Evolutionary conservation across 2,329 filamentous ascomycete species (phyloP).

Genomic region (Fusarium odoratissimum): DNA sequence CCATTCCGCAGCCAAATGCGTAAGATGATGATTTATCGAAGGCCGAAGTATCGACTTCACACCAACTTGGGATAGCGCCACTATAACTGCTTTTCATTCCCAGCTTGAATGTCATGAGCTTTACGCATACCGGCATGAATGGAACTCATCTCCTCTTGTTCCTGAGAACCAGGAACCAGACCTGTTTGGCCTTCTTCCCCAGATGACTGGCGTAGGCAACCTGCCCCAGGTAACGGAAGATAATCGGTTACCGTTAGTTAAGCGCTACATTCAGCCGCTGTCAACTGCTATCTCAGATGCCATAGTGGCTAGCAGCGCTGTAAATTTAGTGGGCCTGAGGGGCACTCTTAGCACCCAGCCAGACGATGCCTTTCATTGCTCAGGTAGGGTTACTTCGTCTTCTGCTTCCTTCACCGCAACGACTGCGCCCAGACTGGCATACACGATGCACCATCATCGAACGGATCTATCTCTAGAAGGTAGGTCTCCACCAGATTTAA

Average conservation of each 20-base stretch:
- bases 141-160: too few species aligned
- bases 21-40: too few species aligned
- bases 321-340: background rate
- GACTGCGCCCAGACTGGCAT: background rate
- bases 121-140: background rate
- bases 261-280: background rate
- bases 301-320: background rate
- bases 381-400: background rate
- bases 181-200: too few species aligned
- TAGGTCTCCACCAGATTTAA: background rate
- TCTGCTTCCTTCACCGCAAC: background rate
- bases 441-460: background rate
- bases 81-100: too few species aligned
- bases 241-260: background rate
- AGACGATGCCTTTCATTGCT: background rate
- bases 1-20: too few species aligned
- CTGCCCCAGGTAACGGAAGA: too few species aligned
- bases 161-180: background rate
- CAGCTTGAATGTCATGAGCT: too few species aligned
- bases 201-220: too few species aligned
- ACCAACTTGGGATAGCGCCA: too few species aligned
- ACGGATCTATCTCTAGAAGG: background rate
- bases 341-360: background rate
- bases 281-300: background rate
- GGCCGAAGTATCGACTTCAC: too few species aligned